Percentiles rank a stretch among this genome's conserved stretches.
Conservation (phyloP, 495 filamentous ascomycete genomes). For the Chaetomium tenue region DNA sequence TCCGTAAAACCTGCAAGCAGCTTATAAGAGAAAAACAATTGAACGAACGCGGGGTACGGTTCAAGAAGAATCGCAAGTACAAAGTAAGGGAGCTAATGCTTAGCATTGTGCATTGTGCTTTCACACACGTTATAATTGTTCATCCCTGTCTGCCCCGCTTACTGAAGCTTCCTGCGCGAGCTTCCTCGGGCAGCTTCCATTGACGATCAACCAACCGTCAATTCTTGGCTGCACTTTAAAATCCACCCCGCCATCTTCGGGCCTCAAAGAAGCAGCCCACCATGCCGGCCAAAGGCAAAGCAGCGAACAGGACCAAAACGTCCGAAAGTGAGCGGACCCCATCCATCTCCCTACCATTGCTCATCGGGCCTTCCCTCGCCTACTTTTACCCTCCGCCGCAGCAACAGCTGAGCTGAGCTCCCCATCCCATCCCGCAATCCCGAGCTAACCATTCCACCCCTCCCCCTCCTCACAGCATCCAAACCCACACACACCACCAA, state of each 20-base stretch:
- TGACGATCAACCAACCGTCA: conserved; percentile 14
- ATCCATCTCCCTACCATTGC: not conserved
- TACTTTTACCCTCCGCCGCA: not conserved
- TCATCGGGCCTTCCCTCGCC: not conserved
- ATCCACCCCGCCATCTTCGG: conserved; percentile 13
- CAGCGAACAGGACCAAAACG: conserved; percentile 35
- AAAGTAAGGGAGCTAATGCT: not conserved
- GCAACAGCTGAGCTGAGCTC: not conserved
- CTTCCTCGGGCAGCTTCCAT: conserved; percentile 1
- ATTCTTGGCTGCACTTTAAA: conserved; percentile 16
- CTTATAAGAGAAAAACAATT: not conserved
- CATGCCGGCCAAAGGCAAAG: conserved; percentile 40
- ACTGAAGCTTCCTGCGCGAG: not conserved
- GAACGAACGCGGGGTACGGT: not conserved
- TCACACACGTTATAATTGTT: conserved; percentile 17
- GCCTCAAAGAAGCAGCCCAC: conserved; percentile 23
- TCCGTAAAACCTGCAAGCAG: conserved; percentile 4
- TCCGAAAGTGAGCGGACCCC: conserved; percentile 25
- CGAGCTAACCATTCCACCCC: not conserved
- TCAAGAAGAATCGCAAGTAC: not conserved
- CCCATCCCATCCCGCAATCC: not conserved
- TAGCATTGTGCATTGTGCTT: conserved; percentile 31
- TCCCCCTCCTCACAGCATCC: conserved; percentile 2
- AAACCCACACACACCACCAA: conserved; percentile 2
- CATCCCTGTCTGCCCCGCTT: conserved; percentile 10